These are phyloP conservation scores for Eucalyptus cloeziana DNA, from an alignment of 345 rosid species.

Conservation along the genomic window DNA sequence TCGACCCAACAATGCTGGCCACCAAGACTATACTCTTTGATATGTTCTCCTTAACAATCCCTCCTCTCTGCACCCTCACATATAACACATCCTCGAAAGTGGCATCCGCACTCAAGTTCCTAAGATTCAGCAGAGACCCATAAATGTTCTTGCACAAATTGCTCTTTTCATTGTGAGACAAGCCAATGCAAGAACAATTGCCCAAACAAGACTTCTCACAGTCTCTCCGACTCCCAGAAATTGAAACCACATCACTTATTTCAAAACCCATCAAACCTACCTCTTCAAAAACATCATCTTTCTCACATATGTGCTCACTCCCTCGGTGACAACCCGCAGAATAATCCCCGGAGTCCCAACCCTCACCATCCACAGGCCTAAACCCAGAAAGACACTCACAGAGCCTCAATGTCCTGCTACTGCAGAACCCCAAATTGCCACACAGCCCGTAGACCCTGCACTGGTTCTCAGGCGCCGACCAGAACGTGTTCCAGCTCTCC, in stretches of 20 bases:
- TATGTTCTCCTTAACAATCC: conserved; percentile 13
- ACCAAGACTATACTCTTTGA: conserved; percentile 27
- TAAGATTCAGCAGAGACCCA: conserved; percentile 42
- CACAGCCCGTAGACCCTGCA: conserved; percentile 65
- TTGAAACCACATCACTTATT: conserved; percentile 13
- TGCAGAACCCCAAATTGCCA: conserved; percentile 59
- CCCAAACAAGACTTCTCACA: conserved; percentile 24
- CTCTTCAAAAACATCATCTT: conserved; percentile 19
- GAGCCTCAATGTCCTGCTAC: neutral
- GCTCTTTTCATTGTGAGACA: conserved; percentile 26
- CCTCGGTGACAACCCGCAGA: conserved; percentile 35
- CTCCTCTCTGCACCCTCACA: conserved; percentile 17
- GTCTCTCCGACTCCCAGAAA: conserved; percentile 21
- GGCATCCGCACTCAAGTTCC: conserved; percentile 50
- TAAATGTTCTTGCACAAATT: conserved; percentile 40
- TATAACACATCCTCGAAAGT: conserved; percentile 23
- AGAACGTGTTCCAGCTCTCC: conserved; percentile 46
- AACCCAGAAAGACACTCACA: neutral
- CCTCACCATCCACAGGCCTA: neutral
- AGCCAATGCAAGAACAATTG: conserved; percentile 59
- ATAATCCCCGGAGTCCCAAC: conserved; percentile 39
- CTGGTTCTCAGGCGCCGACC: conserved; percentile 57
- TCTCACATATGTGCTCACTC: conserved; percentile 5
- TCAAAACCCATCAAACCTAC: conserved; percentile 39
- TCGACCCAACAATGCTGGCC: conserved; percentile 40